Evolutionary conservation across 2,329 filamentous ascomycete genomes (phyloP).

Genomic region (Fonsecaea monophora): DNA sequence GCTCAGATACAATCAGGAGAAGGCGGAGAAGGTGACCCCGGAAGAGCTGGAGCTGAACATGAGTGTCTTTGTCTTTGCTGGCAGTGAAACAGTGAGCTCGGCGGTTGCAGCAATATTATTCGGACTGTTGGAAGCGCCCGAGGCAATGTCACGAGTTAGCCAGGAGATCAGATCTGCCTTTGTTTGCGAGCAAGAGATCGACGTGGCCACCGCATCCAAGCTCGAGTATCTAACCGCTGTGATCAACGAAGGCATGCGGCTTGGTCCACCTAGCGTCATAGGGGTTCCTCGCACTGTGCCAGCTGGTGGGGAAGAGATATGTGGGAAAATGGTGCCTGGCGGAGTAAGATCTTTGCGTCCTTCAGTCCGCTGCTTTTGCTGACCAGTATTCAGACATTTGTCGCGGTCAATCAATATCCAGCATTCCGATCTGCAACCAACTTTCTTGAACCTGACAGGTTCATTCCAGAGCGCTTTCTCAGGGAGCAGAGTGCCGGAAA

Average conservation of each 20-base stretch:
- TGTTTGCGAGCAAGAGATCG: constrained; percentile 48
- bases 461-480: constrained; percentile 27
- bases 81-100: constrained; percentile 56
- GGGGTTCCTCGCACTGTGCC: constrained; percentile 39
- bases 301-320: constrained; percentile 47
- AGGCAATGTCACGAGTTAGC: constrained; percentile 43
- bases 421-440: constrained; percentile 21
- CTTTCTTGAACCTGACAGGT: constrained; percentile 21
- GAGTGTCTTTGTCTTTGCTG: constrained; percentile 48
- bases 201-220: constrained; percentile 21
- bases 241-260: constrained; percentile 30
- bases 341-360: constrained; percentile 18
- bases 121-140: constrained; percentile 49
- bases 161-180: constrained; percentile 49
- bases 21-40: constrained; percentile 60
- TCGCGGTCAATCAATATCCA: constrained; percentile 24
- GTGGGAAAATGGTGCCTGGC: constrained; percentile 39
- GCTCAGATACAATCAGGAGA: constrained; percentile 25
- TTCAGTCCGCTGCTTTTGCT: constrained; percentile 40
- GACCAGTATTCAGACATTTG: constrained; percentile 41
- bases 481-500: constrained; percentile 29
- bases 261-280: constrained; percentile 27
- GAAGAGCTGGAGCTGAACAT: constrained; percentile 65
- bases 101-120: constrained; percentile 51
- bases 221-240: constrained; percentile 34